A percentile compares a stretch with the other conserved stretches of the same genome.
phyloP scores from a whole-genome alignment of 2,329 filamentous ascomycete genomes.

The Hypoxylon sp. region DNA sequence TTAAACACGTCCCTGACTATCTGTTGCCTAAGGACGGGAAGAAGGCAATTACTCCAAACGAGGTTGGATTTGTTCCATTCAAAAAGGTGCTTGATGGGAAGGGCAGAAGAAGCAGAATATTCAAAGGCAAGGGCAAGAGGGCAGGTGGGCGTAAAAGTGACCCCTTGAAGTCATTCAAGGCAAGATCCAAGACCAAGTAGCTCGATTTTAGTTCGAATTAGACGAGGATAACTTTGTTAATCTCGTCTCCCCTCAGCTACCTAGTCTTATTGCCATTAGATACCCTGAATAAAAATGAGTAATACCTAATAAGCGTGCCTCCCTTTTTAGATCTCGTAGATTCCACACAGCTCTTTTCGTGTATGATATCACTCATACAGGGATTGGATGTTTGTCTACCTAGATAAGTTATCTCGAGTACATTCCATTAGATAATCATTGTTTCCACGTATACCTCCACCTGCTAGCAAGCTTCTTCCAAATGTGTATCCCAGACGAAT shows the following conservation, averaged over 20 bases:
- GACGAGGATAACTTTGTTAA: constrained; percentile 1
- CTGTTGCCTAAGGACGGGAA: constrained; percentile 84
- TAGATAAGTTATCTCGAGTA: not conserved
- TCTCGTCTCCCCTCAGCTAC: constrained; percentile 14
- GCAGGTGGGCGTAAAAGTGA: constrained; percentile 78
- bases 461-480: not conserved
- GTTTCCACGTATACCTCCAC: not conserved
- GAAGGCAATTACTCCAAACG: constrained; percentile 74
- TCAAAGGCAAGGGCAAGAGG: constrained; percentile 66
- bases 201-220: not conserved
- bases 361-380: not conserved
- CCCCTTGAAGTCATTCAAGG: constrained; percentile 91
- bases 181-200: constrained; percentile 63
- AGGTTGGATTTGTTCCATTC: constrained; percentile 83
- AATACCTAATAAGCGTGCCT: constrained; percentile 12
- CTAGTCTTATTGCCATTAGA: constrained; percentile 34
- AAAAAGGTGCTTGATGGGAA: constrained; percentile 68
- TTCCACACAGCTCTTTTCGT: not conserved
- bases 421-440: not conserved
- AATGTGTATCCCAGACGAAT: not conserved
- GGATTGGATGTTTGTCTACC: not conserved
- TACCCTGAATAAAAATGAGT: constrained; percentile 34
- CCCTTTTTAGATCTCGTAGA: not conserved
- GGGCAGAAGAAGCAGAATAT: constrained; percentile 60
- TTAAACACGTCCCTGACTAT: constrained; percentile 96